phyloP scores from a whole-genome alignment of 345 rosid species.

The Hirschfeldia incana region DNA sequence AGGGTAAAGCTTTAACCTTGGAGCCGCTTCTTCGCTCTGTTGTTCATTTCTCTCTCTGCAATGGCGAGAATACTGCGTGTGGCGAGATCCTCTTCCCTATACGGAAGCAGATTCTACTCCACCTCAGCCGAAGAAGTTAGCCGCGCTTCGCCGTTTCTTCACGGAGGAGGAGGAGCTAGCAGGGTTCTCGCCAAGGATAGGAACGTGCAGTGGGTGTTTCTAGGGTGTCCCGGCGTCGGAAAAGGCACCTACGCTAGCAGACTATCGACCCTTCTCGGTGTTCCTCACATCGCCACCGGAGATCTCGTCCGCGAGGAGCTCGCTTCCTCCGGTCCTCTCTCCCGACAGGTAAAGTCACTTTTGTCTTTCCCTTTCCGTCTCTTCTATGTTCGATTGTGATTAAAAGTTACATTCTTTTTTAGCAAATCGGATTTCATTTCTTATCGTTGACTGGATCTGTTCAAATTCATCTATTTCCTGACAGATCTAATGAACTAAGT shows the following conservation, averaged over 20 bases:
- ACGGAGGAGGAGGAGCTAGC: slow-evolving; percentile 27
- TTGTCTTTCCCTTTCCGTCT: background rate
- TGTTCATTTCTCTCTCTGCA: slow-evolving; percentile 17
- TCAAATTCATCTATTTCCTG: background rate
- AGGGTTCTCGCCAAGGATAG: slow-evolving; percentile 52
- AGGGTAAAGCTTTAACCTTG: background rate
- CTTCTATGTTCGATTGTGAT: background rate
- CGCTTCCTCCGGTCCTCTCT: slow-evolving; percentile 69
- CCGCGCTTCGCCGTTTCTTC: slow-evolving; percentile 33
- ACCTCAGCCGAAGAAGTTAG: slow-evolving; percentile 19
- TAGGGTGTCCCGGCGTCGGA: slow-evolving; percentile 94
- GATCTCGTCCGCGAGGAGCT: slow-evolving; percentile 93
- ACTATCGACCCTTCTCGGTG: slow-evolving; percentile 69
- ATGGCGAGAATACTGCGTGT: slow-evolving; percentile 60
- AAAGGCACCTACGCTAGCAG: slow-evolving; percentile 94
- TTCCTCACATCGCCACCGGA: slow-evolving; percentile 94
- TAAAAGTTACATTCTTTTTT: background rate
- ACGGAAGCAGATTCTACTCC: slow-evolving; percentile 32
- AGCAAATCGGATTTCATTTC: background rate
- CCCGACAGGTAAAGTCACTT: slow-evolving; percentile 52
- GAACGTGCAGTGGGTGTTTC: slow-evolving; percentile 89
- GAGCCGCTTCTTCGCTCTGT: slow-evolving; percentile 24
- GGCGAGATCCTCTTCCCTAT: slow-evolving; percentile 42
- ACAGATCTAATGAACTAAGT: slow-evolving; percentile 25
- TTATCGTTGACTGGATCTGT: slow-evolving; percentile 13